Evolutionary conservation across 805 yeast species (phyloP).

Genomic region (Schwanniomyces polymorphus): DNA sequence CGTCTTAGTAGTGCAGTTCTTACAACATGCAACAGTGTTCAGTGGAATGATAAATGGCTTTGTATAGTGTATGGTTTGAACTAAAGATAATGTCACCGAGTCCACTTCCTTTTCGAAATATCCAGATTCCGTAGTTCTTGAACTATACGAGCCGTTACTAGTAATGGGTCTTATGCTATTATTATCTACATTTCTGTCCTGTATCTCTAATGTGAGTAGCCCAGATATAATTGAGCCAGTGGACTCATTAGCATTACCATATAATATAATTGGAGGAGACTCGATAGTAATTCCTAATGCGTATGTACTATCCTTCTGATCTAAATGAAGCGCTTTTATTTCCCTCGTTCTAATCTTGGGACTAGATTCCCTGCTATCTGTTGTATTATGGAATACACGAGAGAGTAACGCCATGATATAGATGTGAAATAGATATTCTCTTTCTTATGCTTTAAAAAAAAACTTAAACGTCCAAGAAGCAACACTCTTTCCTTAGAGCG

Average conservation of each 20-base stretch:
- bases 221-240: constrained; percentile 89
- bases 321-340: neutral
- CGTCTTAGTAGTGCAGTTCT: constrained; percentile 52
- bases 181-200: neutral
- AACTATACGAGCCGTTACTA: constrained; percentile 2
- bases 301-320: constrained; percentile 19
- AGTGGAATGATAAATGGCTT: constrained; percentile 66
- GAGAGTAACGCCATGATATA: constrained; percentile 19
- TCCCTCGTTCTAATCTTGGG: neutral
- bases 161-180: constrained; percentile 3
- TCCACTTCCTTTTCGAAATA: constrained; percentile 45
- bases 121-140: neutral
- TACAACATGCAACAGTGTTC: constrained; percentile 50
- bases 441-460: neutral
- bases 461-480: neutral
- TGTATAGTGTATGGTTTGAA: constrained; percentile 68
- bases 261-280: constrained; percentile 86
- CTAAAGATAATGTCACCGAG: constrained; percentile 61
- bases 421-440: neutral
- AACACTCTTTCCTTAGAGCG: neutral
- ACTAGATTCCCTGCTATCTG: neutral
- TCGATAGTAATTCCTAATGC: constrained; percentile 67
- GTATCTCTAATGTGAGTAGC: constrained; percentile 51
- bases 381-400: constrained; percentile 15
- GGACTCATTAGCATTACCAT: constrained; percentile 75